Conservation (phyloP, 768 basidiomycete genomes). For the Pisolithus albus region DNA sequence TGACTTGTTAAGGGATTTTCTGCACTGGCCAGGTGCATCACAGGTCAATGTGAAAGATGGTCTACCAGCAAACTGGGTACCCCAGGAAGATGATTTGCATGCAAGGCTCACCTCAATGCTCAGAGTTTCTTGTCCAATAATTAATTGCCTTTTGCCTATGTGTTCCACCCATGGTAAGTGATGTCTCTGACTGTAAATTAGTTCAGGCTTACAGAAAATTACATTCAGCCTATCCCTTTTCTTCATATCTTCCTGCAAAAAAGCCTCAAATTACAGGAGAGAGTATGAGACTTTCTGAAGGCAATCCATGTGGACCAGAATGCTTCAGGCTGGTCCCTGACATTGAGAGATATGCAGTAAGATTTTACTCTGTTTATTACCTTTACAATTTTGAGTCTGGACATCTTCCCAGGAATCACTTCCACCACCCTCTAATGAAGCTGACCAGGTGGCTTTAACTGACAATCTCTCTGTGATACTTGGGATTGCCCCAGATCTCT, state of each 20-base stretch:
- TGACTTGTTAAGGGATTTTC: conserved; percentile 27
- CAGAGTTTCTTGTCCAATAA: conserved; percentile 38
- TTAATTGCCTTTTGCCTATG: conserved; percentile 35
- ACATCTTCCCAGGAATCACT: conserved; percentile 14
- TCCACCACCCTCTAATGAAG: conserved; percentile 11
- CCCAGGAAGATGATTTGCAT: conserved; percentile 23
- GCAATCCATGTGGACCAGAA: conserved; percentile 25
- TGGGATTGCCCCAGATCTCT: conserved; percentile 37
- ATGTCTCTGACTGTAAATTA: neutral
- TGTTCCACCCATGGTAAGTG: conserved; percentile 36
- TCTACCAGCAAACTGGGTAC: conserved; percentile 5
- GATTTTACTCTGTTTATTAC: neutral
- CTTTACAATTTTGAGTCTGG: too few species aligned
- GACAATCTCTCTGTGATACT: conserved; percentile 31
- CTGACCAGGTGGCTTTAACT: conserved; percentile 5
- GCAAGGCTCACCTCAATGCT: conserved; percentile 27
- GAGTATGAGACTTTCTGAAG: conserved; percentile 22
- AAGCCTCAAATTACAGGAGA: conserved; percentile 19
- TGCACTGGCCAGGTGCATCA: conserved; percentile 31
- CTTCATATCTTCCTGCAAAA: conserved; percentile 10
- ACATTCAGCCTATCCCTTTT: conserved; percentile 2
- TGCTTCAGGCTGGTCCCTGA: conserved; percentile 25
- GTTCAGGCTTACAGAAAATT: neutral
- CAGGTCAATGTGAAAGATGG: neutral
- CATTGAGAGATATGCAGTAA: conserved; percentile 18